Conservation (phyloP, 495 filamentous ascomycete species). For the Xylaria curta region DNA sequence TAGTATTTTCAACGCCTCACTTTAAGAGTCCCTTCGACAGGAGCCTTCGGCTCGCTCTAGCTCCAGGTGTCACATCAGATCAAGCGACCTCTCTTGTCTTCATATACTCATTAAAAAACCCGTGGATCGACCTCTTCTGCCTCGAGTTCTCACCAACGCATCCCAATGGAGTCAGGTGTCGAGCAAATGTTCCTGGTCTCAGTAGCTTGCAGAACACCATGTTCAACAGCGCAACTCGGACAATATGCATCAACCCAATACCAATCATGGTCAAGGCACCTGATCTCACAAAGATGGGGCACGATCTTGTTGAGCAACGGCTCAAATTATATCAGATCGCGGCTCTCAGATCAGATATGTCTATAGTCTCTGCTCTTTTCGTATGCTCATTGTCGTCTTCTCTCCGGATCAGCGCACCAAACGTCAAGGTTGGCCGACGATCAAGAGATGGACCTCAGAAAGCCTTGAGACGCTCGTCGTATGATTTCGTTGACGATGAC, state of each 20-base stretch:
- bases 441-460: conserved; percentile 15
- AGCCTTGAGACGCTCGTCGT: conserved; percentile 15
- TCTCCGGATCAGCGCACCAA: conserved; percentile 27
- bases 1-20: conserved; percentile 36
- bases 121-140: conserved; percentile 42
- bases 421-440: conserved; percentile 14
- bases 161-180: conserved; percentile 33
- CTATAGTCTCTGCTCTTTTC: conserved; percentile 33
- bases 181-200: conserved; percentile 26
- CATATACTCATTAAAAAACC: conserved; percentile 32
- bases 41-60: conserved; percentile 31
- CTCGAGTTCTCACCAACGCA: conserved; percentile 37
- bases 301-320: conserved; percentile 24
- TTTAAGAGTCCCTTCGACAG: conserved; percentile 34
- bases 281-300: conserved; percentile 21
- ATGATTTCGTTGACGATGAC: conserved; percentile 31
- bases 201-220: conserved; percentile 21
- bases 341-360: conserved; percentile 32
- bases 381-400: conserved; percentile 22
- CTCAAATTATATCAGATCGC: conserved; percentile 35
- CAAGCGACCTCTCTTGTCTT: conserved; percentile 34
- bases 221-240: conserved; percentile 15
- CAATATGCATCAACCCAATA: conserved; percentile 33
- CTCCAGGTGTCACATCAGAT: conserved; percentile 27
- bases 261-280: conserved; percentile 28